Base-by-base conservation (phyloP, 371 early-diverging fungal species). In the Gilbertella persicaria region DNA sequence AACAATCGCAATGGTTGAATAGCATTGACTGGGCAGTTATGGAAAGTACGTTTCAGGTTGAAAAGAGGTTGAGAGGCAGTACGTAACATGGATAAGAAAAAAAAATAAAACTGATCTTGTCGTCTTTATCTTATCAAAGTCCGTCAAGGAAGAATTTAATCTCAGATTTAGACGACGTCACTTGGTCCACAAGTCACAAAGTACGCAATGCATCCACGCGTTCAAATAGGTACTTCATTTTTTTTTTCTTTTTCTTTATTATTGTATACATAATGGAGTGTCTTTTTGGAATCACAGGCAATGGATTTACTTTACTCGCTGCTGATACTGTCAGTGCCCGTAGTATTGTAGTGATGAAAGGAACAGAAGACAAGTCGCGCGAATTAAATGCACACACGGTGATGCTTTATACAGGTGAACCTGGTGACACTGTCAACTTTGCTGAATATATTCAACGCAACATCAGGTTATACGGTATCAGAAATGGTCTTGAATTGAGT, bases 381-480 rank as follows among this genome's bases (percentile, higher is more conserved):
- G 73, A 78, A 24, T 82, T 98, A 50, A 92, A 87, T 75, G 66
- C 86, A 50, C 86, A 93, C 64, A 87, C 89, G 13, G 61, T 93
- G 13, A 78, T 98, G 86, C 68, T 92, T 33, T 95, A 85, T 58
- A 74, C 88, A 30, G 98, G 98, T 54, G 97, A 94, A 69, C 80
- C 94, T n/a, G 97, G 97, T 45, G 98, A 98, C 64, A 88, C 93
- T 4, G 88, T 90, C 40, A 88, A 93, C 65, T 98, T 97, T 80
- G 87, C 94, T 41, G 98, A 98, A 78, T 98, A 91, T 71, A 90
- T 98, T 56, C 93, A 95, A 68, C 83, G 90, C 61, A 98, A 97
- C 70, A 79, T 91, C 54, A 84, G 88, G 68, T 84, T 97, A n/a
- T 94, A 95, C 68, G 86, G 87, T 36, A 93, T 97, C 59, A 79